Conservation (phyloP, 139 green algal genomes). For the Dunaliella primolecta region DNA sequence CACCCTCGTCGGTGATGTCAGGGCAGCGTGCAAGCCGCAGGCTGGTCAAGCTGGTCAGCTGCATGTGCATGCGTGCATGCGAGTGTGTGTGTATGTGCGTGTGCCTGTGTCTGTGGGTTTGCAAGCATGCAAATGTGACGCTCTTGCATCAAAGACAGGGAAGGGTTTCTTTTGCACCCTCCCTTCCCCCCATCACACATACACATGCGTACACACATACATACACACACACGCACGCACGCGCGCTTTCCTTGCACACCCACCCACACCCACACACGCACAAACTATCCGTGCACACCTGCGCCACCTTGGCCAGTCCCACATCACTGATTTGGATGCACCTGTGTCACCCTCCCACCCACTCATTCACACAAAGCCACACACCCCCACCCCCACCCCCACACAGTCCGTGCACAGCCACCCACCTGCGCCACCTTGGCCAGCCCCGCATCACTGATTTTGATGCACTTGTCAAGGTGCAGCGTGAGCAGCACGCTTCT, state of each 20-base stretch:
- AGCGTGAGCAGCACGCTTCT: constrained; percentile 33
- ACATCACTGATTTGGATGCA: constrained; percentile 47
- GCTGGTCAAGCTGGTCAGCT: constrained; percentile 37
- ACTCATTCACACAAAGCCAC: too few relatives aligned
- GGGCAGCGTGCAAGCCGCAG: constrained; percentile 44
- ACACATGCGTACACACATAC: not conserved
- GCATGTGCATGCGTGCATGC: not conserved
- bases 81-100: not conserved
- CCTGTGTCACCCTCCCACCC: too few relatives aligned
- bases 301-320: constrained; percentile 23
- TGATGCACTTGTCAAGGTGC: constrained; percentile 54
- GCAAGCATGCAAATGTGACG: too few relatives aligned
- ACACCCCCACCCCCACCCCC: too few relatives aligned
- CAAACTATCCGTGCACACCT: constrained; percentile 13
- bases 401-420: too few relatives aligned
- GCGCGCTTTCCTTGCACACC: too few relatives aligned
- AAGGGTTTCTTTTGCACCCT: too few relatives aligned
- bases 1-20: constrained; percentile 40
- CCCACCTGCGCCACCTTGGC: constrained; percentile 20
- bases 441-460: constrained; percentile 40
- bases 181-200: too few relatives aligned
- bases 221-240: not conserved
- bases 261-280: not conserved
- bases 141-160: too few relatives aligned
- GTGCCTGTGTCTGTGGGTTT: too few relatives aligned